Percentiles rank a stretch among this genome's conserved stretches.
These are phyloP conservation scores for Nannochloropsis salina DNA, from an alignment of 108 stramenopile genomes.

Conservation along the genomic window DNA sequence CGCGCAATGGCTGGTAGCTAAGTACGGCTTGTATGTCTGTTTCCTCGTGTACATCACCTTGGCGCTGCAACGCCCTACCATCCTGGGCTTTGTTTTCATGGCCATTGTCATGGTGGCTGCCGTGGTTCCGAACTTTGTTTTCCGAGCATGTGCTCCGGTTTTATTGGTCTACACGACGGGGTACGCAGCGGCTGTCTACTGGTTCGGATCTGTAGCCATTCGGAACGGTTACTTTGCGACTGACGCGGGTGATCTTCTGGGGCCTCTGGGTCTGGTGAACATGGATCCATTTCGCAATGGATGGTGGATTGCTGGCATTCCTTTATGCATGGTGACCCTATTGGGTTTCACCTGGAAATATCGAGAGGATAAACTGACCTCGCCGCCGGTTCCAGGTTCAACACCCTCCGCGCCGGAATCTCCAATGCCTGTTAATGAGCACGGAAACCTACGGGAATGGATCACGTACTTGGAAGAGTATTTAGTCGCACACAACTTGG, in stretches of 20 bases:
- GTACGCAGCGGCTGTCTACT: conserved; percentile 10
- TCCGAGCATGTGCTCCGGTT: neutral
- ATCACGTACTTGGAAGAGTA: neutral
- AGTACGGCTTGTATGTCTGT: neutral
- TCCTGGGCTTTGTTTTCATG: neutral
- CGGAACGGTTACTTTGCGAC: neutral
- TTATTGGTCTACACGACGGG: neutral
- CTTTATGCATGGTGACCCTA: conserved; percentile 15
- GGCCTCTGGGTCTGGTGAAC: neutral
- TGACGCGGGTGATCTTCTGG: neutral
- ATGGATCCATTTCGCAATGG: neutral
- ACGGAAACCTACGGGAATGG: neutral
- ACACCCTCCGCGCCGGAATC: neutral
- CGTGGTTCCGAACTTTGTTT: neutral
- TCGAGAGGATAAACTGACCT: neutral
- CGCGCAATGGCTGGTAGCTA: neutral
- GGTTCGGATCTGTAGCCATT: neutral
- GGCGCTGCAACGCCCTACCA: neutral
- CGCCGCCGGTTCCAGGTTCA: neutral
- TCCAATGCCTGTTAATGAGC: neutral
- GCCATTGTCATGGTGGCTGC: neutral
- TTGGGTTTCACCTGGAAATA: neutral
- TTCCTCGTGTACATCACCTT: conserved; percentile 5
- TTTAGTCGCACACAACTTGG: neutral
- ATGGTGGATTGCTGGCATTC: neutral